Evolutionary conservation across 805 yeast genomes (phyloP).

Genomic region (Sugiyamaella lignohabitans): DNA sequence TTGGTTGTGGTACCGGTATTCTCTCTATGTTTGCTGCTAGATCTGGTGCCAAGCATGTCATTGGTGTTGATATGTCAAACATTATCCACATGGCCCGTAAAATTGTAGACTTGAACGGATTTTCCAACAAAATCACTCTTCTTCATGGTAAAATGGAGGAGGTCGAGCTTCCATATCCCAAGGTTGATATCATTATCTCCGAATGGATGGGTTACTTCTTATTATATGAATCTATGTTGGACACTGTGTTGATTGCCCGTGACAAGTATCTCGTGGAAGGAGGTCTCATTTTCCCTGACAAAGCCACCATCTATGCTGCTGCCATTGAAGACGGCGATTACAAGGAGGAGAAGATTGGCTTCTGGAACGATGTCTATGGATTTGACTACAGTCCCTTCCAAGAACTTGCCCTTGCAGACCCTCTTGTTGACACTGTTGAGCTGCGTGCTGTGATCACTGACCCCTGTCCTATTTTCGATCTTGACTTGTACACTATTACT

Average conservation of each 20-base stretch:
- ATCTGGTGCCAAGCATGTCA: constrained; percentile 98
- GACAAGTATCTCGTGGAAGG: constrained; percentile 73
- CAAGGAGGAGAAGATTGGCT: constrained; percentile 83
- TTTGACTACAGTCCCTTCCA: constrained; percentile 92
- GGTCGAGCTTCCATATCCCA: constrained; percentile 68
- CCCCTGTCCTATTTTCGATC: constrained; percentile 61
- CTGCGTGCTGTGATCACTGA: constrained; percentile 69
- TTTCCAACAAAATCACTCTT: constrained; percentile 77
- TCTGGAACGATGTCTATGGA: constrained; percentile 97
- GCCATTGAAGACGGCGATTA: constrained; percentile 90
- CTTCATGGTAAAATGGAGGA: constrained; percentile 93
- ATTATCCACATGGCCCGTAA: constrained; percentile 95
- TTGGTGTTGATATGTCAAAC: constrained; percentile 95
- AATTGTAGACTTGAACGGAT: constrained; percentile 77
- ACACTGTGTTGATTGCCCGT: constrained; percentile 90
- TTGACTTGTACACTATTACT: constrained; percentile 85
- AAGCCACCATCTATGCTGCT: constrained; percentile 82
- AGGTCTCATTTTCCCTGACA: constrained; percentile 93
- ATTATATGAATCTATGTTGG: constrained; percentile 95
- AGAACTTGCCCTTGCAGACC: constrained; percentile 82
- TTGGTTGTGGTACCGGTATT: constrained; percentile 98
- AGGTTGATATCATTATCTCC: constrained; percentile 90
- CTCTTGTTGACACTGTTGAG: constrained; percentile 93
- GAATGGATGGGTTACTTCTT: constrained; percentile 99
- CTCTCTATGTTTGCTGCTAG: constrained; percentile 95